A percentile compares a stretch with the other conserved stretches of the same genome.
Evolutionary conservation across 345 rosid species (phyloP).

Genomic region (Hibiscus tridactylites): DNA sequence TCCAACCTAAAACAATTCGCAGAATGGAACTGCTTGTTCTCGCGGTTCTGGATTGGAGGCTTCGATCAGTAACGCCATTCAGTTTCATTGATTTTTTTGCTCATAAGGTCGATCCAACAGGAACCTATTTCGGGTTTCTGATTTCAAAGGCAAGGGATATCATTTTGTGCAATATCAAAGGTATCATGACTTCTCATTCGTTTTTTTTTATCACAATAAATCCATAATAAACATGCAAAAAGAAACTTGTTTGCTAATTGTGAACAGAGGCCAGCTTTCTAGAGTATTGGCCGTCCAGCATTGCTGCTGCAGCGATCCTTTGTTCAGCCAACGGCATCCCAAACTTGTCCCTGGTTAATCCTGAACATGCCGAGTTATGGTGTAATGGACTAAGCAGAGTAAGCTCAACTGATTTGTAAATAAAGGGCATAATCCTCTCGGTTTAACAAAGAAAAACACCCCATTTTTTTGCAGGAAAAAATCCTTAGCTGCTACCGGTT

Average conservation of each 20-base stretch:
- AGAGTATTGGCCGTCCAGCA: constrained; percentile 82
- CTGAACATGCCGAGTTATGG: constrained; percentile 86
- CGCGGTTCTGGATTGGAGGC: constrained; percentile 80
- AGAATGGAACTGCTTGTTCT: constrained; percentile 94
- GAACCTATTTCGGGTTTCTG: constrained; percentile 52
- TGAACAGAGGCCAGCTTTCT: constrained; percentile 78
- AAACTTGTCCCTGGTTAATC: constrained; percentile 51
- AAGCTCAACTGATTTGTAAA: constrained; percentile 14
- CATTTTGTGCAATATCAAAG: constrained; percentile 70
- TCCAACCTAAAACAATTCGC: constrained; percentile 75
- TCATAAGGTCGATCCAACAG: constrained; percentile 69
- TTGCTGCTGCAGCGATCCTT: constrained; percentile 87
- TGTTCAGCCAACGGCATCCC: constrained; percentile 80
- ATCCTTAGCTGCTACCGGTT: constrained; percentile 67
- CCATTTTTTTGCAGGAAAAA: constrained; percentile 54
- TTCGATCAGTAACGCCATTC: constrained; percentile 86
- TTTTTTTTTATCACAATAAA: background rate
- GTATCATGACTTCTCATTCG: constrained; percentile 21
- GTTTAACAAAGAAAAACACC: background rate
- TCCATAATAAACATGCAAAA: background rate
- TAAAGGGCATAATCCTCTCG: background rate
- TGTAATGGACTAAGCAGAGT: constrained; percentile 90
- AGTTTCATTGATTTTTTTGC: constrained; percentile 78
- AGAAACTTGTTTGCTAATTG: background rate
- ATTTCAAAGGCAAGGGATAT: constrained; percentile 62